These are phyloP conservation scores for Mycena indigotica DNA, from an alignment of 768 basidiomycete species.

Conservation along the genomic window DNA sequence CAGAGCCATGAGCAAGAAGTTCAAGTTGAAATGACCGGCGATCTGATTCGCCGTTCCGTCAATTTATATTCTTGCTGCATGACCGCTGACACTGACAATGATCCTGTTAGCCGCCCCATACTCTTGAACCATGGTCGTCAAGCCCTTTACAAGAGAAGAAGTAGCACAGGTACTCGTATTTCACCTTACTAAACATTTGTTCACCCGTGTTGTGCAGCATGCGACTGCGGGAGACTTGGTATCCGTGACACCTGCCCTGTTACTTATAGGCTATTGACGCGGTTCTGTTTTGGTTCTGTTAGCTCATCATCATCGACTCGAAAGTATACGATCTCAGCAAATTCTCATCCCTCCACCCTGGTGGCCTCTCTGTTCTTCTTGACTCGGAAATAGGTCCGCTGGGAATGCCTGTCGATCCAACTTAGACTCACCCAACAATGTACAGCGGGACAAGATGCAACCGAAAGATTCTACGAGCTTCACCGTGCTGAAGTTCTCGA, in stretches of 20 bases:
- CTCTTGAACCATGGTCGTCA: constrained; percentile 12
- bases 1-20: constrained; percentile 43
- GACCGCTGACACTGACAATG: no score
- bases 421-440: constrained; percentile 37
- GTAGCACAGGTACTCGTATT: constrained; percentile 42
- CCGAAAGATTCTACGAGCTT: constrained; percentile 40
- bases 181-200: background rate
- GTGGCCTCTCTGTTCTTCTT: constrained; percentile 77
- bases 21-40: no score
- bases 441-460: constrained; percentile 66
- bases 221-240: constrained; percentile 15
- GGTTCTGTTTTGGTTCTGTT: no score
- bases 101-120: background rate
- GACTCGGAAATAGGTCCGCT: constrained; percentile 74
- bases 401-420: no score
- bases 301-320: constrained; percentile 47
- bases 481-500: constrained; percentile 42
- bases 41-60: background rate
- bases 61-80: background rate
- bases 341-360: constrained; percentile 83
- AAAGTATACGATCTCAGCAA: constrained; percentile 83
- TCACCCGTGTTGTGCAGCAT: constrained; percentile 7
- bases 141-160: constrained; percentile 41
- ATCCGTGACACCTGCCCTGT: background rate
- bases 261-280: no score